These are phyloP conservation scores for Lolium perenne DNA, from an alignment of 176 grass and related monocot genomes.

Conservation along the genomic window DNA sequence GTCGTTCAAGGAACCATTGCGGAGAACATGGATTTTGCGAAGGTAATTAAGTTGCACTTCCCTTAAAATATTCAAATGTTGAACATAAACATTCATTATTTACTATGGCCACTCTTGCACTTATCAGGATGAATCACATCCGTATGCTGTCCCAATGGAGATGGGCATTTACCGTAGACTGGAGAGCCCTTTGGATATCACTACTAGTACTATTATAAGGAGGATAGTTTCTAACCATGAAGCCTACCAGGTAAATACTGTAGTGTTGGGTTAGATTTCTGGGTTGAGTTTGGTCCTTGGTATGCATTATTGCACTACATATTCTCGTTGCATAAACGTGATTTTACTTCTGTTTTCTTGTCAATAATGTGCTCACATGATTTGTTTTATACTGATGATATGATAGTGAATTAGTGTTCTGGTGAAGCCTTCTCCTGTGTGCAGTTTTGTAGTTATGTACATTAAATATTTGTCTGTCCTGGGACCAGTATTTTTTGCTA, in stretches of 20 bases:
- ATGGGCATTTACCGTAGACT: slow-evolving; percentile 79
- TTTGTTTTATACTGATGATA: slow-evolving; percentile 30
- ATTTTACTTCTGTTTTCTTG: slow-evolving; percentile 29
- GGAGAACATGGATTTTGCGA: slow-evolving; percentile 82
- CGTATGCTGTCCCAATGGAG: slow-evolving; percentile 81
- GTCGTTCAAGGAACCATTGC: slow-evolving; percentile 82
- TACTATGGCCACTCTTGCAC: slow-evolving; percentile 1
- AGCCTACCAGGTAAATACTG: slow-evolving; percentile 77
- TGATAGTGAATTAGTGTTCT: slow-evolving; percentile 17
- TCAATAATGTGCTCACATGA: slow-evolving; percentile 28
- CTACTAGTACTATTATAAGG: slow-evolving; percentile 96
- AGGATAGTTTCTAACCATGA: slow-evolving; percentile 98
- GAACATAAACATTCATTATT: slow-evolving; percentile 23
- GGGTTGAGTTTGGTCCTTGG: not conserved
- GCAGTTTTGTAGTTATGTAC: not conserved
- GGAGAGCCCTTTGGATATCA: slow-evolving; percentile 84
- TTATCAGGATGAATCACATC: slow-evolving; percentile 81
- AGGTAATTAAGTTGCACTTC: slow-evolving; percentile 45
- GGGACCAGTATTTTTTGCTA: slow-evolving; percentile 35
- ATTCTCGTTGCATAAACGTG: slow-evolving; percentile 5
- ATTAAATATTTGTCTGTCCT: slow-evolving; percentile 35
- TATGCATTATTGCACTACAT: slow-evolving; percentile 18
- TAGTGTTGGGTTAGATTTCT: slow-evolving; percentile 1
- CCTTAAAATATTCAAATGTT: slow-evolving; percentile 15
- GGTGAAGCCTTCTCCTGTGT: slow-evolving; percentile 22